These are phyloP conservation scores for Volvariella volvacea DNA, from an alignment of 1,284 basidiomycete genomes.

Conservation along the genomic window DNA sequence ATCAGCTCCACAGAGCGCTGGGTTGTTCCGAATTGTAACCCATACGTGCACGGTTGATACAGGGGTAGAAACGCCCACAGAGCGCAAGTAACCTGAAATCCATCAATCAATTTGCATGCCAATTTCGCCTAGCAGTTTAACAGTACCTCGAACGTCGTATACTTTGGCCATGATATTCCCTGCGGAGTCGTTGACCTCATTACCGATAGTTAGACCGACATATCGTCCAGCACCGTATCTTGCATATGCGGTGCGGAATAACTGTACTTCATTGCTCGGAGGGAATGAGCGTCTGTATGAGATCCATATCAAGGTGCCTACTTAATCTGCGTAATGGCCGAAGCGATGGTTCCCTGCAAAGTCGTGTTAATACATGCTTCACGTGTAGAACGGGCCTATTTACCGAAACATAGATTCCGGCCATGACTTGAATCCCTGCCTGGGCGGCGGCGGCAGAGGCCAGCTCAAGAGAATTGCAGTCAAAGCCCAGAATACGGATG, in stretches of 20 bases:
- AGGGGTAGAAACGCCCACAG: slow-evolving; percentile 25
- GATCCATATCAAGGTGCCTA: slow-evolving; percentile 10
- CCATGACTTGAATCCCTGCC: slow-evolving; percentile 23
- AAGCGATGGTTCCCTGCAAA: slow-evolving; percentile 20
- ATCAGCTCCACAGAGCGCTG: slow-evolving; percentile 26
- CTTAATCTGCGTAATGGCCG: slow-evolving; percentile 19
- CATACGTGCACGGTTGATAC: slow-evolving; percentile 30
- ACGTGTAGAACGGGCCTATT: slow-evolving; percentile 2
- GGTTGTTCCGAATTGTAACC: slow-evolving; percentile 25
- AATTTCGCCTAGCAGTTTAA: background rate
- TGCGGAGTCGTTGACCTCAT: slow-evolving; percentile 24
- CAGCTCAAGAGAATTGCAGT: slow-evolving; percentile 27
- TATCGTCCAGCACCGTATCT: slow-evolving; percentile 23
- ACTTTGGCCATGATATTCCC: slow-evolving; percentile 28
- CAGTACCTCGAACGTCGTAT: slow-evolving; percentile 23
- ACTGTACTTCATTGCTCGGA: slow-evolving; percentile 25
- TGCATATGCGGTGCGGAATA: slow-evolving; percentile 21
- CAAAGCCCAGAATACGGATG: slow-evolving; percentile 28
- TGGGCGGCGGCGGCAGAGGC: slow-evolving; percentile 25
- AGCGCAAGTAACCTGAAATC: slow-evolving; percentile 22
- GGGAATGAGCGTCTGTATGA: too few relatives aligned
- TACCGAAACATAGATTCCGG: slow-evolving; percentile 26
- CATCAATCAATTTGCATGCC: background rate
- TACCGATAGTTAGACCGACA: slow-evolving; percentile 26
- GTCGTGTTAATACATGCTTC: background rate